A percentile compares a stretch with the other conserved stretches of the same genome.
phyloP scores from a whole-genome alignment of 176 grass and related monocot species.

The Rhynchospora pubera region DNA sequence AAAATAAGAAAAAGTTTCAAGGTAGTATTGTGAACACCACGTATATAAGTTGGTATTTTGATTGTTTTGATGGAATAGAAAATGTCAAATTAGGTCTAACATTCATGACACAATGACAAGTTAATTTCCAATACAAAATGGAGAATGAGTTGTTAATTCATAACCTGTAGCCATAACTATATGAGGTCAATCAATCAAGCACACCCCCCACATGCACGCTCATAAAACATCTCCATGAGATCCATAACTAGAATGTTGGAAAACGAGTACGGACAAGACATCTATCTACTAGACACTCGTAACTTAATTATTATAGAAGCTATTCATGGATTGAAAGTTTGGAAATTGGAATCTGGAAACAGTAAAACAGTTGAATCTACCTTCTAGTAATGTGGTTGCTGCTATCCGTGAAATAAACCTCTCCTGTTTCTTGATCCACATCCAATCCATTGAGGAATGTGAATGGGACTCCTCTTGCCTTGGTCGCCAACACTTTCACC shows the following conservation, averaged over 20 bases:
- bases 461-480: constrained; percentile 58
- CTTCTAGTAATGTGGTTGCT: constrained; percentile 48
- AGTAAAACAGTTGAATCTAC: constrained; percentile 15
- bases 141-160: neutral
- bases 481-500: constrained; percentile 35
- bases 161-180: neutral
- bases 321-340: neutral
- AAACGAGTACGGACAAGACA: neutral
- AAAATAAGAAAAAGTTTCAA: neutral
- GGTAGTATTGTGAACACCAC: neutral
- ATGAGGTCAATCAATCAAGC: neutral
- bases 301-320: neutral
- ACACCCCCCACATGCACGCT: neutral
- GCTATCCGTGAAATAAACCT: constrained; percentile 88
- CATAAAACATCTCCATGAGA: neutral
- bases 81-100: too few relatives aligned
- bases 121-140: neutral
- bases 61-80: too few relatives aligned
- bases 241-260: neutral
- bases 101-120: too few relatives aligned
- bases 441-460: constrained; percentile 77
- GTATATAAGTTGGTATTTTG: too few relatives aligned
- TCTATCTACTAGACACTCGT: neutral
- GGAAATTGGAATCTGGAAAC: neutral
- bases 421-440: constrained; percentile 68